Conservation (phyloP, 2,329 filamentous ascomycete species). For the Emericellopsis atlantica region DNA sequence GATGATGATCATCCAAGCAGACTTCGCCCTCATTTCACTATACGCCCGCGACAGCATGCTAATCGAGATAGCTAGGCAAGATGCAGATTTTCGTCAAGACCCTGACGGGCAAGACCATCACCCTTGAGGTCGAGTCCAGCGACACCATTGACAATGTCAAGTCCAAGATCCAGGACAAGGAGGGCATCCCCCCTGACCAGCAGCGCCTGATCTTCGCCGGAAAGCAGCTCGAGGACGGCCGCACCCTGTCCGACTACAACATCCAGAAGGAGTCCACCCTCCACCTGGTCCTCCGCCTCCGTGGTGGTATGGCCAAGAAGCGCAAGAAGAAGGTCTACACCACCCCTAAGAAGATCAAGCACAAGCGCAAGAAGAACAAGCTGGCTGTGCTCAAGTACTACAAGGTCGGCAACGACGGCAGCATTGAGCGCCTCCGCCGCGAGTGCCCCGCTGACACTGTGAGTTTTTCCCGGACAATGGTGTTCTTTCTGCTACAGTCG, state of each 20-base stretch:
- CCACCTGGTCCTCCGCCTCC: conserved; percentile 93
- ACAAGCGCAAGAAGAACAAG: conserved; percentile 99
- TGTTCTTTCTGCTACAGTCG: background rate
- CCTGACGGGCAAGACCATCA: conserved; percentile 99
- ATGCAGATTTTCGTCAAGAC: conserved; percentile 72
- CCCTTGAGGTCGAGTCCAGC: conserved; percentile 99
- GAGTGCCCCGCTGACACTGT: conserved; percentile 91
- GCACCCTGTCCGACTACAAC: conserved; percentile 99
- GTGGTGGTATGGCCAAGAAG: conserved; percentile 93
- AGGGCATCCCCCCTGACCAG: conserved; percentile 98
- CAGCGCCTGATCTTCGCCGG: conserved; percentile 99
- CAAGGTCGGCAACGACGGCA: conserved; percentile 99
- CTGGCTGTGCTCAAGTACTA: conserved; percentile 99
- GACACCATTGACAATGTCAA: conserved; percentile 99
- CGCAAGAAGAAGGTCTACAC: conserved; percentile 99
- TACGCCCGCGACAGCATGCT: background rate
- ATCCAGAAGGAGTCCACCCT: conserved; percentile 99
- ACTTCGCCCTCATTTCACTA: conserved; percentile 7
- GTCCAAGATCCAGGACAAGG: conserved; percentile 98
- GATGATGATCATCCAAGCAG: too few relatives aligned
- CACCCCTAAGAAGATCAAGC: conserved; percentile 99
- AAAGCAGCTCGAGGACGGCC: conserved; percentile 99
- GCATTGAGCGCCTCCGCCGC: conserved; percentile 97
- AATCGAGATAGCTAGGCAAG: conserved; percentile 34
- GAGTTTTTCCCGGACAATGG: conserved; percentile 25